Base-by-base conservation (phyloP, 306 rosid species). In the Hippophae gyantsensis region DNA sequence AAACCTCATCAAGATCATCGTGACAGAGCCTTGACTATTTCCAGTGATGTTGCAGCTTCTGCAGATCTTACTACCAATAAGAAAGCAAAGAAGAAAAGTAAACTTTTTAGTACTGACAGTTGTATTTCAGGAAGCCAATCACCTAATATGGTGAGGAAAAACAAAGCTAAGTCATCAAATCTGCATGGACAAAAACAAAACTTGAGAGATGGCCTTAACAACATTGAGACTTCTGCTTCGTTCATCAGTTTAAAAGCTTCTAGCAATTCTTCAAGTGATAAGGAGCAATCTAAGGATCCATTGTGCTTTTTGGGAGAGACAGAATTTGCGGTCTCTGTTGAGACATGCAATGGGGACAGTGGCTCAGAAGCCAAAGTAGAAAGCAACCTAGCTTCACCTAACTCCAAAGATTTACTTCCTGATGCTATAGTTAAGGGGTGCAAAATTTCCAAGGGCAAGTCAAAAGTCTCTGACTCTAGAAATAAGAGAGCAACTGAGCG, bases 21-120 rank as follows among this genome's bases (percentile, higher is more conserved):
- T 59, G 69, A 59, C 64, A 67, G 79, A 13, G 72, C 64, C 68
- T 69, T 75, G 74, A 78, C 64, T 72, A 67, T 78, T 44, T 70
- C 79, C 65, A 74, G 75, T 13, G 89, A 74, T 67, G 64, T 70
- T 52, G 66, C 71, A 59, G 80, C 86, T 68, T 62, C 58, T 69
- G 71, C 65, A 69, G 74, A 74, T 60, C 73, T 52, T 56, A 63
- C 59, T 40, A 8, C 74, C 57, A 60, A 60, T 66, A 76, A 75
- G 75, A 79, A 66, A 69, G 86, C 74, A 68, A 81, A 72, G 76
- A 85, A 79, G 79, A 83, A 79, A 56, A 81, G 67, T 68, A 79
- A 80, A 59, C 40, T 56, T 66, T 67, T 65, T 54, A 44, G 63
- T 58, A 70, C 62, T 12, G 61, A 54, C 69, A 68, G 64, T 65